Conservation (phyloP, 306 rosid species). For the Rosa lucieae region DNA sequence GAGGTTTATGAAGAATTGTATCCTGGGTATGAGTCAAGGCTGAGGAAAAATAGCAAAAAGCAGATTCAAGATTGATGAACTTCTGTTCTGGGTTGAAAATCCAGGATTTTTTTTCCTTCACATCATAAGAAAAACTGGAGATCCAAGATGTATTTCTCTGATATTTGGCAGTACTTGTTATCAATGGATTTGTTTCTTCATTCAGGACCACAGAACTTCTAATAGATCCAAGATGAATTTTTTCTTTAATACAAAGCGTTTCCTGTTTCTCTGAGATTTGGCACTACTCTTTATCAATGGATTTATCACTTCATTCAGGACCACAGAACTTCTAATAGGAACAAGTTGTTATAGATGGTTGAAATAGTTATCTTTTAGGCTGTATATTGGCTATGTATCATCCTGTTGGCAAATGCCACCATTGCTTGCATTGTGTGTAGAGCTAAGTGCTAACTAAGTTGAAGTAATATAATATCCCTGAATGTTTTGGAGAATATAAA, state of each 20-base stretch:
- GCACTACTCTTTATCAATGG: not conserved
- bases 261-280: too few relatives aligned
- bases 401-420: not conserved
- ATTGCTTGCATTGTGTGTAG: not conserved
- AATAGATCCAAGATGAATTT: not conserved
- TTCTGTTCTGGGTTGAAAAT: not conserved
- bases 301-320: not conserved
- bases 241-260: not conserved
- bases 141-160: not conserved
- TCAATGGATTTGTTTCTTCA: not conserved
- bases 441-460: not conserved
- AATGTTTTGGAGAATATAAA: not conserved
- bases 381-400: not conserved
- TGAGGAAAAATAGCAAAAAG: not conserved
- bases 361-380: not conserved
- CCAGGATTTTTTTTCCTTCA: not conserved
- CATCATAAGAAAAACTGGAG: not conserved
- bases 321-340: not conserved
- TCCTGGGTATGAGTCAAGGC: not conserved
- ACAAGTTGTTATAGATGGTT: not conserved
- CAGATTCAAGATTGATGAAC: not conserved
- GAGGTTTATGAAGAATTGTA: not conserved
- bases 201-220: not conserved
- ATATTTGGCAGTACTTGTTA: not conserved
- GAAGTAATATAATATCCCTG: not conserved